Conservation (phyloP, 768 basidiomycete genomes). For the Kwoniella bestiolae region DNA sequence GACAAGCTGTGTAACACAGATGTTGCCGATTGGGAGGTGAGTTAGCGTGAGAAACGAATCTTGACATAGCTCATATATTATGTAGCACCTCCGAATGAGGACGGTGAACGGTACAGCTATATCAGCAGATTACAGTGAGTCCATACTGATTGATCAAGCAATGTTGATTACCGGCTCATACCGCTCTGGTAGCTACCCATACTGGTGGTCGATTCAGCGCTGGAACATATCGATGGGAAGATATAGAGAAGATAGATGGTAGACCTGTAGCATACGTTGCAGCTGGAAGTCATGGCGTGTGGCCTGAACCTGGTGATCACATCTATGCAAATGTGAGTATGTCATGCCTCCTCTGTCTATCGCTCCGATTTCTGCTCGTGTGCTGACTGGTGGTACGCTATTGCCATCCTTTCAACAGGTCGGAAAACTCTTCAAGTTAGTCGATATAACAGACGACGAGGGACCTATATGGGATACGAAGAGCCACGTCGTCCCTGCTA, state of each 20-base stretch:
- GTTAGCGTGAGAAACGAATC: neutral
- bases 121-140: slow-evolving; percentile 47
- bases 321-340: slow-evolving; percentile 45
- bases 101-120: slow-evolving; percentile 42
- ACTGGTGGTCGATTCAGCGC: slow-evolving; percentile 38
- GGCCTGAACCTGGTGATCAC: slow-evolving; percentile 46
- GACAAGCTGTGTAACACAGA: slow-evolving; percentile 10
- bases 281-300: slow-evolving; percentile 51
- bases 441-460: slow-evolving; percentile 45
- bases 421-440: slow-evolving; percentile 41
- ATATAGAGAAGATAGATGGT: slow-evolving; percentile 38
- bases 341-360: too few relatives aligned
- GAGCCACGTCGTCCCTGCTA: slow-evolving; percentile 32
- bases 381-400: neutral
- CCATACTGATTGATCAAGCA: neutral
- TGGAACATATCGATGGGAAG: slow-evolving; percentile 46
- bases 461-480: slow-evolving; percentile 51
- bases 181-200: slow-evolving; percentile 29
- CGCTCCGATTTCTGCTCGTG: neutral
- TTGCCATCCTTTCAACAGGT: slow-evolving; percentile 20
- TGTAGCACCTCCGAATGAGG: slow-evolving; percentile 36
- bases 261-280: slow-evolving; percentile 47
- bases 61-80: neutral
- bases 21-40: slow-evolving; percentile 48
- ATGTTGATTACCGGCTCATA: neutral